phyloP scores from a whole-genome alignment of 495 filamentous ascomycete species.

The Trichoderma asperelloides region DNA sequence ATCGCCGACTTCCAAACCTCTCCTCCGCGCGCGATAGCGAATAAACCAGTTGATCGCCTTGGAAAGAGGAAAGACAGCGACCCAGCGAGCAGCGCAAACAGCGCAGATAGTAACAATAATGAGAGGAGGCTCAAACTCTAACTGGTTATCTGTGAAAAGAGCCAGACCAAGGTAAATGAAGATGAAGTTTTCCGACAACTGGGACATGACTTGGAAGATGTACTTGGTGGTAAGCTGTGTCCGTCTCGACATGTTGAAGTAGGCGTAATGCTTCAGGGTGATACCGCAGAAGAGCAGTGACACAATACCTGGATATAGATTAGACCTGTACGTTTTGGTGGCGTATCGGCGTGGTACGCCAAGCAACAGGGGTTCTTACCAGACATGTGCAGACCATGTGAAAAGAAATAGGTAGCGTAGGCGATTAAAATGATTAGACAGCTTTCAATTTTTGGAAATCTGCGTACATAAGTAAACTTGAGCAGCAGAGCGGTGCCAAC shows the following conservation, averaged over 20 bases:
- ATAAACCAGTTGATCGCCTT: conserved; percentile 89
- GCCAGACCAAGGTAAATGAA: conserved; percentile 97
- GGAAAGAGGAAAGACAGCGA: conserved; percentile 89
- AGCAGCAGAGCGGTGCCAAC: conserved; percentile 77
- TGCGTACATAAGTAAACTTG: conserved; percentile 86
- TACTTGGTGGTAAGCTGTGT: conserved; percentile 98
- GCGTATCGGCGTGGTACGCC: too few relatives aligned
- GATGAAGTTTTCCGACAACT: conserved; percentile 97
- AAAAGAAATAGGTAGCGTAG: conserved; percentile 95
- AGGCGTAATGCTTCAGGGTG: conserved; percentile 96
- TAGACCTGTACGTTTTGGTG: conserved; percentile 5
- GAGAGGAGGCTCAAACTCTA: conserved; percentile 92
- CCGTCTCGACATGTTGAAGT: conserved; percentile 98
- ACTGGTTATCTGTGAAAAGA: conserved; percentile 76
- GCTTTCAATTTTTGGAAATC: conserved; percentile 94
- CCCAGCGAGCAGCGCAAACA: conserved; percentile 85
- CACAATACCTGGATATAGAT: conserved; percentile 66
- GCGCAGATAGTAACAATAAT: conserved; percentile 86
- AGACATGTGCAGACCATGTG: conserved; percentile 87
- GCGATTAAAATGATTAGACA: conserved; percentile 88
- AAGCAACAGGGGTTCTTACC: conserved; percentile 47
- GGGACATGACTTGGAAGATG: conserved; percentile 88
- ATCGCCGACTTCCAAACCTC: conserved; percentile 71
- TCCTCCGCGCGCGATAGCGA: conserved; percentile 73
- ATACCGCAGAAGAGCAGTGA: conserved; percentile 96